phyloP scores from a whole-genome alignment of 2,329 filamentous ascomycete genomes.

The Gnomoniopsis sp. region DNA sequence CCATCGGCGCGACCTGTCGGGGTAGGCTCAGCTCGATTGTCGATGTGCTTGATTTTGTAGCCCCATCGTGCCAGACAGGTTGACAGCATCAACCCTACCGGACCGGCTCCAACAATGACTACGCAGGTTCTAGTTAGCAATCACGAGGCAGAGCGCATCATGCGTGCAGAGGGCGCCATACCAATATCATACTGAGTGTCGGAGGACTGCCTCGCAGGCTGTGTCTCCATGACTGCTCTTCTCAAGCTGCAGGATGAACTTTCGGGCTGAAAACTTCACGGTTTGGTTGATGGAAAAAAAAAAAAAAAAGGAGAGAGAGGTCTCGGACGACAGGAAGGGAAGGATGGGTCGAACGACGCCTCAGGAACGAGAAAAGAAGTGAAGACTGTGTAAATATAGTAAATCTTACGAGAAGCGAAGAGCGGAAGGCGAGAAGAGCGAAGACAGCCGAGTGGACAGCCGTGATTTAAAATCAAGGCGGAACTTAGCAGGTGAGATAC shows the following conservation, averaged over 20 bases:
- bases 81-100: slow-evolving; percentile 82
- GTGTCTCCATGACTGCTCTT: slow-evolving; percentile 12
- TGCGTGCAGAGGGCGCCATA: not conserved
- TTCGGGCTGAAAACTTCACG: too few species aligned
- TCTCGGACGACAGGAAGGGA: too few species aligned
- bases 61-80: slow-evolving; percentile 89
- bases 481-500: not conserved
- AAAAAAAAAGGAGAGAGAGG: not conserved
- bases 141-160: slow-evolving; percentile 1
- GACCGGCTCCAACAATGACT: slow-evolving; percentile 88
- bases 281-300: not conserved
- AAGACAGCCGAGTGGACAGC: not conserved
- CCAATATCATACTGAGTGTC: slow-evolving; percentile 22
- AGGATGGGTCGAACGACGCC: too few species aligned
- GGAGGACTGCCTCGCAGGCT: slow-evolving; percentile 12
- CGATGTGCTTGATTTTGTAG: slow-evolving; percentile 92
- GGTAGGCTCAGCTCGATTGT: slow-evolving; percentile 83
- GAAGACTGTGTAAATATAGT: not conserved
- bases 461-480: not conserved
- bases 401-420: too few species aligned
- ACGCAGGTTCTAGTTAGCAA: slow-evolving; percentile 20
- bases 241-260: too few species aligned
- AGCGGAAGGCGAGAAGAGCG: not conserved
- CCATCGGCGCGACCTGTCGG: slow-evolving; percentile 83
- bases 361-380: not conserved